Conservation (phyloP, 2,329 filamentous ascomycete species). For the Fusarium subglutinans region DNA sequence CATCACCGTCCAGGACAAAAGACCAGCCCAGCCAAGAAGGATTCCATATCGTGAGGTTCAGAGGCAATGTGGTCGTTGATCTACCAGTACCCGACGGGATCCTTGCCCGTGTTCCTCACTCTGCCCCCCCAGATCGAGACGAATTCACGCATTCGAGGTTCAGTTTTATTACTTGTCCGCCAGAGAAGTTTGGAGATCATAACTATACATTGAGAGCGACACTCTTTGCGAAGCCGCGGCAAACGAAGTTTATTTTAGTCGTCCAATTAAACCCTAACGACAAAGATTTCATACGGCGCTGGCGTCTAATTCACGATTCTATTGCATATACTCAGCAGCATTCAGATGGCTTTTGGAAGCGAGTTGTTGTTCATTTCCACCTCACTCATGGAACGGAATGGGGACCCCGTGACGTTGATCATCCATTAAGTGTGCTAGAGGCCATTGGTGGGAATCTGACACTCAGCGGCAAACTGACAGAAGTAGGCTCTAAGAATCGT, state of each 20-base stretch:
- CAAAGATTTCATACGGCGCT: neutral
- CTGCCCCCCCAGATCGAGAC: neutral
- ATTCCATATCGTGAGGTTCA: rapidly evolving
- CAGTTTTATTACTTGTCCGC: rapidly evolving
- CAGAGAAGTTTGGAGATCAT: rapidly evolving
- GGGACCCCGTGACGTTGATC: rapidly evolving
- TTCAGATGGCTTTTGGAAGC: neutral
- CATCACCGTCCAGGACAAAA: rapidly evolving
- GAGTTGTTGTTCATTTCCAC: neutral
- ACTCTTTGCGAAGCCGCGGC: neutral
- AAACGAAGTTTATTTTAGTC: neutral
- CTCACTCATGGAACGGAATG: rapidly evolving
- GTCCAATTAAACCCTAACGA: neutral
- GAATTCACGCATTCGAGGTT: neutral
- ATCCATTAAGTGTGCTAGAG: neutral
- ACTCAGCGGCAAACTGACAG: neutral
- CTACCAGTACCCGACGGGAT: neutral
- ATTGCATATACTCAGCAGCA: neutral
- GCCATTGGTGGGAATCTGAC: neutral
- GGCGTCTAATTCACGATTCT: neutral
- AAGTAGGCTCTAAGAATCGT: neutral
- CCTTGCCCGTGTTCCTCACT: neutral
- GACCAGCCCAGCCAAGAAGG: rapidly evolving
- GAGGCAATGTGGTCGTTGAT: neutral
- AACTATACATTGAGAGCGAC: neutral